phyloP scores from a whole-genome alignment of 768 basidiomycete genomes.

The Mycena vulgaris region DNA sequence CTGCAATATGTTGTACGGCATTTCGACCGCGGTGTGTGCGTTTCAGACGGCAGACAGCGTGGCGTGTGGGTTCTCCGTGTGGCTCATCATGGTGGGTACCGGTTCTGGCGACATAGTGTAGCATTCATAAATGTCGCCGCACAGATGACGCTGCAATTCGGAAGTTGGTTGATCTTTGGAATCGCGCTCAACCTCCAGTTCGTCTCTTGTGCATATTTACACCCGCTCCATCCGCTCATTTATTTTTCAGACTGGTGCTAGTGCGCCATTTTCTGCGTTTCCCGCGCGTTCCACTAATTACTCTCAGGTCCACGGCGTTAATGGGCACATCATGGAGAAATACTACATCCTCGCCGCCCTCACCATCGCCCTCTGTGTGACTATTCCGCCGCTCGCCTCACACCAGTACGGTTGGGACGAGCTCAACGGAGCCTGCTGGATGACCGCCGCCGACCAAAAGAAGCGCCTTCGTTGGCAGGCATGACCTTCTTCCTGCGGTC shows the following conservation, averaged over 20 bases:
- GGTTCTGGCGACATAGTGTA: not conserved
- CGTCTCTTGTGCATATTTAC: not conserved
- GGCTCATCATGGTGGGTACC: conserved; percentile 10
- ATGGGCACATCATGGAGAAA: conserved; percentile 23
- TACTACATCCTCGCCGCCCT: conserved; percentile 17
- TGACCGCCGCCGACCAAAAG: not conserved
- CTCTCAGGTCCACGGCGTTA: conserved; percentile 15
- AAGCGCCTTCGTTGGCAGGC: conserved; percentile 13
- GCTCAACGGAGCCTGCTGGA: conserved; percentile 22
- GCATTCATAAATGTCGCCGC: too few relatives aligned
- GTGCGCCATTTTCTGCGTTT: not conserved
- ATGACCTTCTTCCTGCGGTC: too few relatives aligned
- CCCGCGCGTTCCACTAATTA: not conserved
- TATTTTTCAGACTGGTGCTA: not conserved
- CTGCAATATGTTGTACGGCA: conserved; percentile 7
- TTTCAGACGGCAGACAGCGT: not conserved
- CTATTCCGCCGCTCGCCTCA: conserved; percentile 18
- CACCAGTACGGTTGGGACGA: conserved; percentile 28
- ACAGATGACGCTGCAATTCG: too few relatives aligned
- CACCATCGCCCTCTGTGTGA: conserved; percentile 11
- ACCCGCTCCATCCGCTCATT: not conserved
- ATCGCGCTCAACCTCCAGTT: too few relatives aligned
- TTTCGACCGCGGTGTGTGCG: not conserved
- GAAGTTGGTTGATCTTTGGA: too few relatives aligned
- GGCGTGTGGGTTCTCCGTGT: conserved; percentile 6